A percentile compares a stretch with the other conserved stretches of the same genome.
These are phyloP conservation scores for Penicillium sp. DNA, from an alignment of 2,329 filamentous ascomycete genomes.

Conservation along the genomic window DNA sequence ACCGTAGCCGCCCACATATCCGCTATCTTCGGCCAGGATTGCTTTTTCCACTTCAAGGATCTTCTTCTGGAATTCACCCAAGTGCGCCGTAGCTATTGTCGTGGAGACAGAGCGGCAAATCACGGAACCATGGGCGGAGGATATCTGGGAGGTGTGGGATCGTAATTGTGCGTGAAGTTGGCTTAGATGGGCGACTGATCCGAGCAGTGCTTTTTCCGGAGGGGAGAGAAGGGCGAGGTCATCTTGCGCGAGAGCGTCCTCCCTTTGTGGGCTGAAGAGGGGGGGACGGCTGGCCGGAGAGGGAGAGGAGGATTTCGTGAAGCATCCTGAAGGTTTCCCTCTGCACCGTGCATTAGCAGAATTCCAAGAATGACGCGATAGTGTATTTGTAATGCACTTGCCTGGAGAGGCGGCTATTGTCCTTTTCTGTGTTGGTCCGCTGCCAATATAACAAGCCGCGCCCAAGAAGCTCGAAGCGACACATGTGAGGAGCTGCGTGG, in stretches of 20 bases:
- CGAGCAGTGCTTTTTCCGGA: conserved; percentile 77
- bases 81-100: conserved; percentile 69
- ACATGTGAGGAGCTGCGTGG: conserved; percentile 35
- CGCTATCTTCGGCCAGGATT: conserved; percentile 73
- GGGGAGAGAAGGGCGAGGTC: conserved; percentile 61
- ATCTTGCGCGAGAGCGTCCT: conserved; percentile 50
- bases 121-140: conserved; percentile 69
- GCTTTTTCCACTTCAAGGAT: conserved; percentile 79
- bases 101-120: conserved; percentile 86
- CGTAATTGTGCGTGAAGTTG: conserved; percentile 73
- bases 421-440: conserved; percentile 26
- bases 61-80: conserved; percentile 77
- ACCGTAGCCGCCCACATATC: conserved; percentile 82
- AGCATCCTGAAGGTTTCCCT: conserved; percentile 64
- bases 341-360: conserved; percentile 8
- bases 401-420: conserved; percentile 27
- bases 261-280: conserved; percentile 63
- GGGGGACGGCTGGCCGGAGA: conserved; percentile 92
- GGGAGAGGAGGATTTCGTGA: conserved; percentile 95
- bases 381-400: conserved; percentile 11
- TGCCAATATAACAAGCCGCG: conserved; percentile 45
- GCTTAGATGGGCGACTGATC: conserved; percentile 73
- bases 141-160: conserved; percentile 64
- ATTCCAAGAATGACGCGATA: not conserved
- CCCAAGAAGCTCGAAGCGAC: conserved; percentile 47